These are phyloP conservation scores for Zelonia costaricensis DNA, from an alignment of 208 protist genomes.

Conservation along the genomic window DNA sequence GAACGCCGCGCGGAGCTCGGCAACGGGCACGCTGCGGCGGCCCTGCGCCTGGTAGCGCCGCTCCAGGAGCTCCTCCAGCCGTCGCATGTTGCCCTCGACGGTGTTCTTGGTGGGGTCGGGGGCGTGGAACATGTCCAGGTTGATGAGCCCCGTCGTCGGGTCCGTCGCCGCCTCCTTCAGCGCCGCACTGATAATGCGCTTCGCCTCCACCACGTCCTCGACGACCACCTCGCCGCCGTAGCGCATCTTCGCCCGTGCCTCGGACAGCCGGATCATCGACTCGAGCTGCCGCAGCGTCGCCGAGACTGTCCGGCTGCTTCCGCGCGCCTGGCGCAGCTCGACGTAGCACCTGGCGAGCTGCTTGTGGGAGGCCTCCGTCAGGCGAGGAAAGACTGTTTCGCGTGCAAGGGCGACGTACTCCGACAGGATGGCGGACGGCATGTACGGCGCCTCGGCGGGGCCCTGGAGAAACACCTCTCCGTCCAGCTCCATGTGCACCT, in stretches of 20 bases:
- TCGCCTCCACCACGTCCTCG: slow-evolving; percentile 91
- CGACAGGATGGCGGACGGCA: slow-evolving; percentile 79
- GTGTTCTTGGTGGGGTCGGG: slow-evolving; percentile 80
- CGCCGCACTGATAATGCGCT: slow-evolving; percentile 86
- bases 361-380: slow-evolving; percentile 89
- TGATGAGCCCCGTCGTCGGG: slow-evolving; percentile 86
- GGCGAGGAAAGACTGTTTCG: slow-evolving; percentile 77
- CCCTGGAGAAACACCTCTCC: slow-evolving; percentile 79
- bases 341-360: slow-evolving; percentile 95
- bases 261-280: slow-evolving; percentile 98
- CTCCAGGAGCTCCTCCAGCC: slow-evolving; percentile 68
- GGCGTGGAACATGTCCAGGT: slow-evolving; percentile 89
- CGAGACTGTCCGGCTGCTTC: slow-evolving; percentile 93
- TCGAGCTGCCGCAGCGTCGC: slow-evolving; percentile 99
- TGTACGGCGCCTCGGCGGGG: slow-evolving; percentile 53
- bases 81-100: slow-evolving; percentile 79
- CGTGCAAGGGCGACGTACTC: slow-evolving; percentile 94
- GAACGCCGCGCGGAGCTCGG: slow-evolving; percentile 64
- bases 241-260: slow-evolving; percentile 93
- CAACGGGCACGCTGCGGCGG: slow-evolving; percentile 43
- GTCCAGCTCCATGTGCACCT: slow-evolving; percentile 63
- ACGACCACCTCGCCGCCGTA: slow-evolving; percentile 64
- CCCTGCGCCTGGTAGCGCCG: slow-evolving; percentile 49
- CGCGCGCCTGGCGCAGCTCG: slow-evolving; percentile 87
- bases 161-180: slow-evolving; percentile 90